Evolutionary conservation across 2,329 filamentous ascomycete genomes (phyloP), one percentile per base, ranked within the genome.

Genomic region (Cercospora sesami): DNA sequence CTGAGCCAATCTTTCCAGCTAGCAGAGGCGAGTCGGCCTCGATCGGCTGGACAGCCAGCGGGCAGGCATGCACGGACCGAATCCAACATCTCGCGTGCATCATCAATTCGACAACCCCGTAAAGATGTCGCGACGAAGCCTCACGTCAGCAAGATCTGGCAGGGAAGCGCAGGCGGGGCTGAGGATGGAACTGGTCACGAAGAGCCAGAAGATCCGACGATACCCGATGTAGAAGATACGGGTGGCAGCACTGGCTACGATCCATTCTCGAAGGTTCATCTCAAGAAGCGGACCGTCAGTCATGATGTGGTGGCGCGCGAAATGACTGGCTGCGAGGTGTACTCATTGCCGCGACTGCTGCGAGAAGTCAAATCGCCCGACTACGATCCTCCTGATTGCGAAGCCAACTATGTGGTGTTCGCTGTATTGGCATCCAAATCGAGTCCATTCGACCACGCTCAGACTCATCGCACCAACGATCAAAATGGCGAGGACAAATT

Each of bases 351-450:
- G 5, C 91, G 96, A 71, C 83, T 99, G 4, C 83, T 98, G 10
- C 90, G 89, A 73, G 86, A 87, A 12, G 89, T 99, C 71, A 96
- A 94, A 79, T 88, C 89, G 0, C 95, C 95, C 0, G 86, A 91
- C 33, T 99, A 92, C 77, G 87, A 91, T 39, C 86, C 94, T 0
- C 89, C 89, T 3, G 94, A 96, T 68, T 84, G 93, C 63, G 93
- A 97, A 75, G 89, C 91, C 63, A 94, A 99, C 78, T 91, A 94
- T 75, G 93, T 99, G 7, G 87, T 98, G 1, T 90, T 98, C 75
- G 95, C 89, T 8, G 90, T 97, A 67, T 86, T 99, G 23, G 93
- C 92, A 6, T 91, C 89, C 53, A 98, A 98, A 78, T 97, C 95
- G 0, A 88, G 91, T 0, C 93, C 95, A 0, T 89, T 88, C 48